Percentiles rank a stretch among this genome's conserved stretches.
These are phyloP conservation scores for Monosporascus sp. DNA, from an alignment of 2,329 filamentous ascomycete species.

Conservation along the genomic window DNA sequence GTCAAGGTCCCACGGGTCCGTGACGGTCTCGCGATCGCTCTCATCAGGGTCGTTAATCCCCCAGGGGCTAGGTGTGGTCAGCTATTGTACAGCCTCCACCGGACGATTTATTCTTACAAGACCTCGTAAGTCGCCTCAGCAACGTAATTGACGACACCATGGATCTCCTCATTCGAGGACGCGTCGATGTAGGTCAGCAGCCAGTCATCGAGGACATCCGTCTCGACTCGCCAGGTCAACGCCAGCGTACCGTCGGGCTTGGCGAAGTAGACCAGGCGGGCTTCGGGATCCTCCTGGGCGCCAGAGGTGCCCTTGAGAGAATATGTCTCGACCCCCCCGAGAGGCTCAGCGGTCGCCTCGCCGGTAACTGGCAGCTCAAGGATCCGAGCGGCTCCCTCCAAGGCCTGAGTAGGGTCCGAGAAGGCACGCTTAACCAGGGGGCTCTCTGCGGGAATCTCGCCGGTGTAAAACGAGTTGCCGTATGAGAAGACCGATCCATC, in stretches of 20 bases:
- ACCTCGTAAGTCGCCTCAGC: conserved; percentile 51
- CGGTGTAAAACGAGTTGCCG: conserved; percentile 44
- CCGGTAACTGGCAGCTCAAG: conserved; percentile 38
- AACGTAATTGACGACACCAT: conserved; percentile 54
- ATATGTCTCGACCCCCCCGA: conserved; percentile 32
- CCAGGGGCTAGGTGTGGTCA: conserved; percentile 38
- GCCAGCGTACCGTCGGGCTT: conserved; percentile 41
- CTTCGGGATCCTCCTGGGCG: conserved; percentile 47
- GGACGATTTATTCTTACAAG: conserved; percentile 31
- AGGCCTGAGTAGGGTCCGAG: conserved; percentile 37
- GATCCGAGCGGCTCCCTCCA: conserved; percentile 34
- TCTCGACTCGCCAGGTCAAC: conserved; percentile 55
- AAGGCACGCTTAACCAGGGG: conserved; percentile 36
- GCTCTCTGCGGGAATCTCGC: conserved; percentile 35
- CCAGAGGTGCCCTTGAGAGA: conserved; percentile 45
- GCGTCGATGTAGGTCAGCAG: conserved; percentile 55
- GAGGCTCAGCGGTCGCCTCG: conserved; percentile 34
- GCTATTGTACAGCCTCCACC: not conserved
- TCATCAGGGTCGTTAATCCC: conserved; percentile 49
- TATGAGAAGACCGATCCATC: conserved; percentile 55
- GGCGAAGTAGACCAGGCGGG: conserved; percentile 50
- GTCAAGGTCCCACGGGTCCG: conserved; percentile 42
- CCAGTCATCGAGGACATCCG: conserved; percentile 52
- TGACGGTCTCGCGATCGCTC: conserved; percentile 37
- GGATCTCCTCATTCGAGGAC: conserved; percentile 38